Evolutionary conservation across 2,329 filamentous ascomycete genomes (phyloP).

Genomic region (Talaromyces sp.): DNA sequence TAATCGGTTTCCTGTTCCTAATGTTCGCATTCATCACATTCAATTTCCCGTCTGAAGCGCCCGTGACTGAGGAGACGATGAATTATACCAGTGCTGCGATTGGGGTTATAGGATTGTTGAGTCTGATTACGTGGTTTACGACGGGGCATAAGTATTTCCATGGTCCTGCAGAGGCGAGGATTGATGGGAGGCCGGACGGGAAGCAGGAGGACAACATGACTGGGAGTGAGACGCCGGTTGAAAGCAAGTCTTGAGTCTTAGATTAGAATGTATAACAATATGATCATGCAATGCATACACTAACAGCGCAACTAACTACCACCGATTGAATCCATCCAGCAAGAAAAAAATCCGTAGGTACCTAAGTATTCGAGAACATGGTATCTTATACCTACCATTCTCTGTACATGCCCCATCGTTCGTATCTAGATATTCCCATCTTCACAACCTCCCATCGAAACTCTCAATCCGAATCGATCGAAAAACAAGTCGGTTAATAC

Average conservation of each 20-base stretch:
- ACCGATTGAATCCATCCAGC: too few species aligned
- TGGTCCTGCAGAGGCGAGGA: conserved; percentile 34
- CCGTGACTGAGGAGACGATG: conserved; percentile 53
- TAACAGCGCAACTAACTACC: too few species aligned
- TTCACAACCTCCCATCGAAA: too few species aligned
- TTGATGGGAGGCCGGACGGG: not conserved
- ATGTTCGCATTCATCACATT: conserved; percentile 53
- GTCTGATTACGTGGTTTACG: conserved; percentile 48
- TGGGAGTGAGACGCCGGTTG: not conserved
- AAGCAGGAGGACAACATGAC: not conserved
- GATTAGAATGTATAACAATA: not conserved
- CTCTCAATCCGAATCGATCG: too few species aligned
- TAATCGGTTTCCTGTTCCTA: conserved; percentile 48
- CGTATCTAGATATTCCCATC: too few species aligned
- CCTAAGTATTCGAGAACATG: too few species aligned
- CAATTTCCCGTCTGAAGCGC: conserved; percentile 50
- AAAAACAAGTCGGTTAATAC: too few species aligned
- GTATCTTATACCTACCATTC: too few species aligned
- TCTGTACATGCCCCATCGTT: too few species aligned
- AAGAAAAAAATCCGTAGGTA: too few species aligned
- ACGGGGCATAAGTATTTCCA: conserved; percentile 49
- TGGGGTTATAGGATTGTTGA: conserved; percentile 50
- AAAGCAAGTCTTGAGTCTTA: not conserved
- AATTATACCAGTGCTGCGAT: conserved; percentile 56
- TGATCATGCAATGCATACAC: too few species aligned